These are phyloP conservation scores for Microdochium bolleyi DNA, from an alignment of 2,329 filamentous ascomycete species.

Conservation along the genomic window DNA sequence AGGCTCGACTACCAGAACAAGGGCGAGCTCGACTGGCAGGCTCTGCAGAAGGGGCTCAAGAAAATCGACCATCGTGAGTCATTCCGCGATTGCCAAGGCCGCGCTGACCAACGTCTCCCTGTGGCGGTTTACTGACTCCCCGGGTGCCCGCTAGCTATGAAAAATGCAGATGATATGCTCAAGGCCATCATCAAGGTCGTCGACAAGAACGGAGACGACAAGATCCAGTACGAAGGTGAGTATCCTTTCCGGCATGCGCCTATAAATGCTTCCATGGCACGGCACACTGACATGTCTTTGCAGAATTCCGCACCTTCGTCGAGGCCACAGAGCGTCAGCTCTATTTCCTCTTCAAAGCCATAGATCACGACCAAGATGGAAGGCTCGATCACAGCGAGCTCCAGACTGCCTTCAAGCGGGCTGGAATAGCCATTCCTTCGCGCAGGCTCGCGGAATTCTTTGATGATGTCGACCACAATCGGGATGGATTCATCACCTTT, in stretches of 20 bases:
- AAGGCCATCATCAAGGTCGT: slow-evolving; percentile 73
- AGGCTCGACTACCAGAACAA: slow-evolving; percentile 69
- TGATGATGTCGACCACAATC: slow-evolving; percentile 78
- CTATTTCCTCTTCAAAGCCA: slow-evolving; percentile 71
- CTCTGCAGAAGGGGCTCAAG: slow-evolving; percentile 73
- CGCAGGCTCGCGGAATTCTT: slow-evolving; percentile 81
- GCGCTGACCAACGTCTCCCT: background rate
- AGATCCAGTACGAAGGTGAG: slow-evolving; percentile 84
- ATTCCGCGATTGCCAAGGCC: slow-evolving; percentile 1
- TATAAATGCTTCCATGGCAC: background rate
- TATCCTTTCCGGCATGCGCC: slow-evolving; percentile 1
- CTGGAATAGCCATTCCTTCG: slow-evolving; percentile 71
- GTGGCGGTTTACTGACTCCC: slow-evolving; percentile 15
- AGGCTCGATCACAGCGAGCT: slow-evolving; percentile 84
- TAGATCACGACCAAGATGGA: slow-evolving; percentile 80
- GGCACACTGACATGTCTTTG: slow-evolving; percentile 3
- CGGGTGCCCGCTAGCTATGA: slow-evolving; percentile 48
- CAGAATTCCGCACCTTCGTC: slow-evolving; percentile 88
- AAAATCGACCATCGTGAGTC: slow-evolving; percentile 85
- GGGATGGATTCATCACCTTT: slow-evolving; percentile 82
- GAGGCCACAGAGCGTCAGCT: slow-evolving; percentile 81
- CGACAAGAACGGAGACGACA: slow-evolving; percentile 80
- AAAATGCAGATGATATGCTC: slow-evolving; percentile 85
- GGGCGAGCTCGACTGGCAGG: slow-evolving; percentile 77
- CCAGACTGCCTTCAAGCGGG: slow-evolving; percentile 65